Conservation (phyloP, 768 basidiomycete genomes). For the Tremella fuciformis region DNA sequence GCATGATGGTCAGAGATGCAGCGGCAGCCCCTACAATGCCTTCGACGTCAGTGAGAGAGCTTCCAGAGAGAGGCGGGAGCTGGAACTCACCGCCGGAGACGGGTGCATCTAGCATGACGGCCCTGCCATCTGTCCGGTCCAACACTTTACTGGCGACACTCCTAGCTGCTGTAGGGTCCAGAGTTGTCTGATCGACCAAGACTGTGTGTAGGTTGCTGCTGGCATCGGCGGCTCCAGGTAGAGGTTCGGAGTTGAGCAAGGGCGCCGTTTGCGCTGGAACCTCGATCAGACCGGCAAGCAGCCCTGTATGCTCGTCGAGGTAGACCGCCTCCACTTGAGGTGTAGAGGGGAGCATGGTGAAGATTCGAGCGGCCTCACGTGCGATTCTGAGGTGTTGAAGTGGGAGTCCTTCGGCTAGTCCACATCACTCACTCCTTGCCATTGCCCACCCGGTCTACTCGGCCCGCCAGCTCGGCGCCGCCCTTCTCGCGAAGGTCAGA, state of each 20-base stretch:
- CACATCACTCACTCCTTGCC: constrained; percentile 34
- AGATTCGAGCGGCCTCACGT: constrained; percentile 56
- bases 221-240: neutral
- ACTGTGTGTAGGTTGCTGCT: constrained; percentile 55
- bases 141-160: constrained; percentile 59
- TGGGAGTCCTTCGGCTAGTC: neutral
- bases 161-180: constrained; percentile 73
- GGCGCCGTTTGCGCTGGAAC: constrained; percentile 45
- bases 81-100: constrained; percentile 78
- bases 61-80: neutral
- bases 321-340: constrained; percentile 82
- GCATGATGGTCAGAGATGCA: constrained; percentile 84
- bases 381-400: constrained; percentile 34
- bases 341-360: constrained; percentile 91
- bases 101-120: constrained; percentile 84
- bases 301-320: constrained; percentile 57
- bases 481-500: constrained; percentile 26
- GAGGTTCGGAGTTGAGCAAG: neutral
- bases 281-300: constrained; percentile 63
- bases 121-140: constrained; percentile 59
- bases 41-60: constrained; percentile 36
- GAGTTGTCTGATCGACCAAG: constrained; percentile 85
- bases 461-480: constrained; percentile 24
- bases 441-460: constrained; percentile 26
- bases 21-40: constrained; percentile 83